Conservation (phyloP, 108 stramenopile species). For the Cyclotella sp. region DNA sequence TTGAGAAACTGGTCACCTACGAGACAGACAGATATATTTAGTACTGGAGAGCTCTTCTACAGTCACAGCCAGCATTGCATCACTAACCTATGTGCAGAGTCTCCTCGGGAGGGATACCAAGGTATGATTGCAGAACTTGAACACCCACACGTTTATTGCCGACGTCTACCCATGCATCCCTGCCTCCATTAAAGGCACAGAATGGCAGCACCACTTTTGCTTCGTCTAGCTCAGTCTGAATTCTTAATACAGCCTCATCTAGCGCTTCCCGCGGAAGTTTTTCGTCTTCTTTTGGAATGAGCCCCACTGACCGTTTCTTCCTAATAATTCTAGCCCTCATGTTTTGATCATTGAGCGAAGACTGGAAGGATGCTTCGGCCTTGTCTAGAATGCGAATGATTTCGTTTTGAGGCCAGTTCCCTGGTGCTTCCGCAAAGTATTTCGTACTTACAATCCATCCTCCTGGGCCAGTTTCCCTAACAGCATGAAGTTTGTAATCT, state of each 20-base stretch:
- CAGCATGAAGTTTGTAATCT: constrained; percentile 80
- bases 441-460: constrained; percentile 88
- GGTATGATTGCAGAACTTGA: constrained; percentile 74
- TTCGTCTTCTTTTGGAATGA: constrained; percentile 69
- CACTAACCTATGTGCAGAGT: constrained; percentile 82
- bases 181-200: constrained; percentile 94
- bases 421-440: constrained; percentile 71
- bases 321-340: constrained; percentile 81
- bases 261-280: constrained; percentile 84
- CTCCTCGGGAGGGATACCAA: constrained; percentile 71
- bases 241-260: constrained; percentile 88
- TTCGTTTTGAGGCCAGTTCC: constrained; percentile 81
- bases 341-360: constrained; percentile 67
- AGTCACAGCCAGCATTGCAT: background rate
- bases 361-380: constrained; percentile 65
- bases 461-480: constrained; percentile 80
- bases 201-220: constrained; percentile 71
- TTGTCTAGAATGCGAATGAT: constrained; percentile 73
- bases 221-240: constrained; percentile 69
- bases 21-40: background rate
- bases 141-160: constrained; percentile 96
- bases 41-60: background rate
- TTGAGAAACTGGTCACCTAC: constrained; percentile 86
- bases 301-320: constrained; percentile 87
- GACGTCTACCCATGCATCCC: constrained; percentile 93